Conservation (phyloP, 129 eudicot species). For the Cynara cardunculus region DNA sequence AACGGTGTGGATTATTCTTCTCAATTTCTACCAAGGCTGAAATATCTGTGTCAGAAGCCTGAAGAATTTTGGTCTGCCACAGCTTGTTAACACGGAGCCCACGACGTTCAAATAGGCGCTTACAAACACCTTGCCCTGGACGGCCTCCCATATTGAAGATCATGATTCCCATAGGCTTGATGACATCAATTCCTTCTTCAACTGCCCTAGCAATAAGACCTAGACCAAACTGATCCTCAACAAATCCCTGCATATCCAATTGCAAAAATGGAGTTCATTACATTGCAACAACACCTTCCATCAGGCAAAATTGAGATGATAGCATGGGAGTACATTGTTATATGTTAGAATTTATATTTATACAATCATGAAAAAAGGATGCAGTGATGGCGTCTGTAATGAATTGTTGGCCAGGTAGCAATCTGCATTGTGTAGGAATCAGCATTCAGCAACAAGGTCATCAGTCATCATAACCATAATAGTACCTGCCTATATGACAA, state of each 20-base stretch:
- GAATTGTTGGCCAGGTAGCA: not conserved
- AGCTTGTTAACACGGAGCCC: constrained; percentile 86
- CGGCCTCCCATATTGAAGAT: constrained; percentile 99
- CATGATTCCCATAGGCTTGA: constrained; percentile 95
- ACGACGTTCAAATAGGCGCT: constrained; percentile 95
- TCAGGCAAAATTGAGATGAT: not conserved
- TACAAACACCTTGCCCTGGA: constrained; percentile 97
- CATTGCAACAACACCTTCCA: not conserved
- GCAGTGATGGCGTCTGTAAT: not conserved
- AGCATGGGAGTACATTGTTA: not conserved
- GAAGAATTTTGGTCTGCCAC: constrained; percentile 97
- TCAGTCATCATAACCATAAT: not conserved
- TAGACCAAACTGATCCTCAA: constrained; percentile 97
- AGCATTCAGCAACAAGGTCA: not conserved
- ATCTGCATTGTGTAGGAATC: not conserved
- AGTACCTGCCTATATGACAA: not conserved
- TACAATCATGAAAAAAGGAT: not conserved
- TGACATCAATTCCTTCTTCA: constrained; percentile 93
- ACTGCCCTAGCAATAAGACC: constrained; percentile 97
- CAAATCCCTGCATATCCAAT: constrained; percentile 69
- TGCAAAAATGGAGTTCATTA: constrained; percentile 6
- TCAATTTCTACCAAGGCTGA: constrained; percentile 96
- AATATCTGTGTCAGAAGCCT: constrained; percentile 97
- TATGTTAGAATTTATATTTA: not conserved
- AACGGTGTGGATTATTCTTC: constrained; percentile 91